These are phyloP conservation scores for Penicillium samsonianum DNA, from an alignment of 495 filamentous ascomycete genomes.

Conservation along the genomic window DNA sequence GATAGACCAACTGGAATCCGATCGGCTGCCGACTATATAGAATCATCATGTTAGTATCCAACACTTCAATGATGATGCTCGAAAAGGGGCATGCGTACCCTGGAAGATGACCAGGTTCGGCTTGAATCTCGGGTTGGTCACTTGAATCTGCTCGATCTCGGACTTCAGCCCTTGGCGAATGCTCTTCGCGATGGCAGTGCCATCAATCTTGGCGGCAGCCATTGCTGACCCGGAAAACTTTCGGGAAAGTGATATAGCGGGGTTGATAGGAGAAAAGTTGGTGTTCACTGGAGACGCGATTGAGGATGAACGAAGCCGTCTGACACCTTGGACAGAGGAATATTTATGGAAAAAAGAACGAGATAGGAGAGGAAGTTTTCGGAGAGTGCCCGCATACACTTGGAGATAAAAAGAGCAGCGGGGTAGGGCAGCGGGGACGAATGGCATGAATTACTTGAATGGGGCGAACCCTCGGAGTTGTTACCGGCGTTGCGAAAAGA, in stretches of 20 bases:
- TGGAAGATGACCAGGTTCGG: slow-evolving; percentile 92
- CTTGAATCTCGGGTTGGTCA: slow-evolving; percentile 78
- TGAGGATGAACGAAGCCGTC: slow-evolving; percentile 17
- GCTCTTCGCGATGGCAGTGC: slow-evolving; percentile 86
- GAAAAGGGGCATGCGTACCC: slow-evolving; percentile 53
- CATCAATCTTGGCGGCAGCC: slow-evolving; percentile 91
- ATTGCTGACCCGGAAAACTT: slow-evolving; percentile 60
- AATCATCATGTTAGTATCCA: slow-evolving; percentile 17
- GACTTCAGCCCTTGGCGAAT: slow-evolving; percentile 77
- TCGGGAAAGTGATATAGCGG: slow-evolving; percentile 24
- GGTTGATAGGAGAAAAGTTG: slow-evolving; percentile 16
- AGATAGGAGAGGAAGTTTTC: slow-evolving; percentile 21
- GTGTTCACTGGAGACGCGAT: slow-evolving; percentile 19
- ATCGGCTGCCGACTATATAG: slow-evolving; percentile 72
- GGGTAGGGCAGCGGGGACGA: slow-evolving; percentile 44
- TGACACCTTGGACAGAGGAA: slow-evolving; percentile 23
- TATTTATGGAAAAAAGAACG: slow-evolving; percentile 21
- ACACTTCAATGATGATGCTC: background rate
- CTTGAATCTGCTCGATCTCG: slow-evolving; percentile 80
- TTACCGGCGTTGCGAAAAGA: slow-evolving; percentile 10
- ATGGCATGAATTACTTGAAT: slow-evolving; percentile 39
- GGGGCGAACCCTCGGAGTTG: slow-evolving; percentile 29
- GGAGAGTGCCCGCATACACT: slow-evolving; percentile 30
- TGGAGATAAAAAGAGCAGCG: slow-evolving; percentile 34
- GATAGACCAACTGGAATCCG: slow-evolving; percentile 79